Percentiles rank a stretch among this genome's conserved stretches.
These are phyloP conservation scores for Diaporthe sp. DNA, from an alignment of 2,329 filamentous ascomycete species.

Conservation along the genomic window DNA sequence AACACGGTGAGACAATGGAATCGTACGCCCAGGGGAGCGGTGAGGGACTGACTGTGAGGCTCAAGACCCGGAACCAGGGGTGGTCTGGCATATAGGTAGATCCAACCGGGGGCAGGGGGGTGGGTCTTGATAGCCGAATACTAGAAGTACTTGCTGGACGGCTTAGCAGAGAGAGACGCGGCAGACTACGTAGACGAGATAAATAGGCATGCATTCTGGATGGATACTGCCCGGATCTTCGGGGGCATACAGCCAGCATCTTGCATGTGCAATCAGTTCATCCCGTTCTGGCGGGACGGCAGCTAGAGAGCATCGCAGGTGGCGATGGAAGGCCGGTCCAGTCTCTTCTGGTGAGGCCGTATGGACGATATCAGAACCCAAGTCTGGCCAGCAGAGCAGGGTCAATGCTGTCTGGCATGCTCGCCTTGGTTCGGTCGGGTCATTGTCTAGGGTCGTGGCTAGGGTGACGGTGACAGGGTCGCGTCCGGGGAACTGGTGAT, in stretches of 20 bases:
- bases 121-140: slow-evolving; percentile 26
- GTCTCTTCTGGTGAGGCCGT: neutral
- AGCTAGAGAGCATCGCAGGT: neutral
- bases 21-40: slow-evolving; percentile 37
- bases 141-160: neutral
- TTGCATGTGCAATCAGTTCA: slow-evolving; percentile 29
- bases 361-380: neutral
- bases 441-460: slow-evolving; percentile 3
- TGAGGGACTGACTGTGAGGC: slow-evolving; percentile 39
- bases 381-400: slow-evolving; percentile 23
- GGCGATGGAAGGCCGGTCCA: neutral
- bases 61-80: slow-evolving; percentile 34
- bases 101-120: neutral
- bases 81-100: slow-evolving; percentile 31
- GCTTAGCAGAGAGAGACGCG: neutral
- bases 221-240: slow-evolving; percentile 34
- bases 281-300: slow-evolving; percentile 8
- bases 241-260: slow-evolving; percentile 31
- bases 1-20: slow-evolving; percentile 39
- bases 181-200: neutral
- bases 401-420: slow-evolving; percentile 21
- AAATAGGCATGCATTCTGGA: slow-evolving; percentile 15
- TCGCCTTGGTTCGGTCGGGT: slow-evolving; percentile 4
- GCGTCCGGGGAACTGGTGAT: slow-evolving; percentile 23
- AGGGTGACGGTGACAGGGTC: slow-evolving; percentile 24